These are phyloP conservation scores for Lupinus albus DNA, from an alignment of 306 rosid species.

Conservation along the genomic window DNA sequence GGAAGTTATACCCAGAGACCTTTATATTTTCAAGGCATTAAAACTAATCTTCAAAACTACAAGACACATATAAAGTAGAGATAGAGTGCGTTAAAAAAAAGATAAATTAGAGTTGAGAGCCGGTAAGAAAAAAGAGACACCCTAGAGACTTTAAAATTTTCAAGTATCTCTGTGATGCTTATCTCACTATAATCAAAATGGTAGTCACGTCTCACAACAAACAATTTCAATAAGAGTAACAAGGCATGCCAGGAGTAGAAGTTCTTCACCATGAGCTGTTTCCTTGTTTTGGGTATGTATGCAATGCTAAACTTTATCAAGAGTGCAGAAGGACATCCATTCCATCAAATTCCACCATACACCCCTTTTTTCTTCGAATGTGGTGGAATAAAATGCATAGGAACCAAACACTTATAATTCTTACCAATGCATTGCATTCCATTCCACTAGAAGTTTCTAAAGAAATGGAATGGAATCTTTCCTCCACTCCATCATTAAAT, in stretches of 20 bases:
- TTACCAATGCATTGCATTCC: neutral
- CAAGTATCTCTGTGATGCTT: neutral
- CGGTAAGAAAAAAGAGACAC: neutral
- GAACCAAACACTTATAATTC: too few species aligned
- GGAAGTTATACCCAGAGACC: conserved; percentile 2
- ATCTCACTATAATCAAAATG: conserved; percentile 21
- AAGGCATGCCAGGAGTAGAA: conserved; percentile 2
- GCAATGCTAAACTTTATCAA: conserved; percentile 19
- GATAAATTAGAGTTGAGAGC: neutral
- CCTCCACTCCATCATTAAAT: neutral
- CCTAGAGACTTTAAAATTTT: conserved; percentile 14
- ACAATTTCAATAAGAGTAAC: conserved; percentile 28
- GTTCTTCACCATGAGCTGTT: conserved; percentile 25
- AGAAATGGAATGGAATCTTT: neutral
- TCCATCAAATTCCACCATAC: neutral
- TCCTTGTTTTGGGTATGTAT: conserved; percentile 1
- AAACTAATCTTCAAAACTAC: conserved; percentile 5
- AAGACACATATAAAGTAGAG: too few species aligned
- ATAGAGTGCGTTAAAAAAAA: too few species aligned
- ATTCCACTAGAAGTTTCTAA: neutral
- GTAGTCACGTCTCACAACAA: conserved; percentile 1
- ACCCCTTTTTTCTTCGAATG: neutral
- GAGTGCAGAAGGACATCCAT: conserved; percentile 16
- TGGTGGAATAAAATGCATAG: neutral
- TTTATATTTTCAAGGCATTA: conserved; percentile 17